phyloP scores from a whole-genome alignment of 2,329 filamentous ascomycete genomes.

The Ascocoryne sarcoides region DNA sequence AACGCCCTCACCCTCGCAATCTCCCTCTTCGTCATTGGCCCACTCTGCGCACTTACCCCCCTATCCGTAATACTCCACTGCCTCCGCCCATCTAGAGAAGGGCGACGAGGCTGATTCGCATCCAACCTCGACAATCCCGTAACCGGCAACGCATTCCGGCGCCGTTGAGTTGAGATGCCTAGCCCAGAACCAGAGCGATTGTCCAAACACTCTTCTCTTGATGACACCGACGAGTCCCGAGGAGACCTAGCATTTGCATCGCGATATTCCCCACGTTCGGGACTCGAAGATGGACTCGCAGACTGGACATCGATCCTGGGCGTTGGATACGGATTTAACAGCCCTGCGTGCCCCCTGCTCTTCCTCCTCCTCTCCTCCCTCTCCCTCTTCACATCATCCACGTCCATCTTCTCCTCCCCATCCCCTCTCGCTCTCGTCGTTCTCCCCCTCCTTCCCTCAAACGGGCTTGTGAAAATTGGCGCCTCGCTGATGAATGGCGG shows the following conservation, averaged over 20 bases:
- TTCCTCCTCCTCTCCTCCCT: constrained; percentile 26
- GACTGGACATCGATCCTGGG: constrained; percentile 38
- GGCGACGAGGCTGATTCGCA: constrained; percentile 19
- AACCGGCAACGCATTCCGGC: constrained; percentile 32
- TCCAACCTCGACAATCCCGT: constrained; percentile 36
- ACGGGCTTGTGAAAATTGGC: constrained; percentile 42
- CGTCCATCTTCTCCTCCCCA: constrained; percentile 6
- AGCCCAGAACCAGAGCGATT: constrained; percentile 22
- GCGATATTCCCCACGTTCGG: constrained; percentile 7
- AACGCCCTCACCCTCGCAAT: constrained; percentile 70
- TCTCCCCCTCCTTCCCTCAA: constrained; percentile 32
- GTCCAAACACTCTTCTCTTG: too few relatives aligned
- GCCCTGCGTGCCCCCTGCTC: constrained; percentile 35
- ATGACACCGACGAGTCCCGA: constrained; percentile 22
- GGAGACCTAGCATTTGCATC: constrained; percentile 4
- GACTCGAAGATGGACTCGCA: constrained; percentile 27
- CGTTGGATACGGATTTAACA: constrained; percentile 39
- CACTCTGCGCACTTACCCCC: constrained; percentile 30
- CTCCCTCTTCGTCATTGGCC: constrained; percentile 57
- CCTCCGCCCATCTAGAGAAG: constrained; percentile 23
- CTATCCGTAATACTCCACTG: constrained; percentile 46
- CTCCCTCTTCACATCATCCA: constrained; percentile 33
- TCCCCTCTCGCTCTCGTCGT: constrained; percentile 20
- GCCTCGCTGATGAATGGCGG: constrained; percentile 30
- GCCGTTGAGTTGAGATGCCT: constrained; percentile 27